These are phyloP conservation scores for Phytophthora pseudosyringae DNA, from an alignment of 352 stramenopile genomes.

Conservation along the genomic window DNA sequence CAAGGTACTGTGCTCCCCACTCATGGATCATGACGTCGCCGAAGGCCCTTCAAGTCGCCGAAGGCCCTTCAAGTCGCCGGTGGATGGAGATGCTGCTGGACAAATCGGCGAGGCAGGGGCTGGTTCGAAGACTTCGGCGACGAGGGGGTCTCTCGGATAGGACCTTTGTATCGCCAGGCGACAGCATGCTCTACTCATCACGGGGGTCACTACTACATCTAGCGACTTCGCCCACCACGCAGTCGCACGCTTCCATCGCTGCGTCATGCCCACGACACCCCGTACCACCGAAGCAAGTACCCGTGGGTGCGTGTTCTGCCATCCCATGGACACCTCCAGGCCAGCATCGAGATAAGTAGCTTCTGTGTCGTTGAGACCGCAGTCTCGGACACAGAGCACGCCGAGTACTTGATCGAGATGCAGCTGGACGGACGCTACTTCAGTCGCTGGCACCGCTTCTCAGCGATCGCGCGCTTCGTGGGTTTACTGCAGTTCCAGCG, in stretches of 20 bases:
- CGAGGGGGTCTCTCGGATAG: conserved; percentile 36
- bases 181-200: conserved; percentile 41
- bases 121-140: conserved; percentile 89
- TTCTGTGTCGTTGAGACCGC: conserved; percentile 80
- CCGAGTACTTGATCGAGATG: conserved; percentile 84
- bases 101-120: conserved; percentile 30
- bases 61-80: too few relatives aligned
- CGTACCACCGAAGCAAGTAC: conserved; percentile 69
- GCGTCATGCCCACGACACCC: conserved; percentile 58
- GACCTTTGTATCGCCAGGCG: conserved; percentile 15
- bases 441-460: conserved; percentile 79
- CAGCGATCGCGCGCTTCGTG: conserved; percentile 73
- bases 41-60: too few relatives aligned
- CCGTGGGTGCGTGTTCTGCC: conserved; percentile 67
- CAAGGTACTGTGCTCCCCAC: too few relatives aligned
- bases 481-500: conserved; percentile 63
- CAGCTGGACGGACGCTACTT: conserved; percentile 79
- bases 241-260: conserved; percentile 61
- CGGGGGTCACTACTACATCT: conserved; percentile 44
- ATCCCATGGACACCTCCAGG: conserved; percentile 77
- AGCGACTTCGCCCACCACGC: conserved; percentile 27
- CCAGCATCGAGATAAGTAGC: conserved; percentile 83
- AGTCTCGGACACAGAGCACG: conserved; percentile 58
- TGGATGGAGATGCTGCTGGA: background rate
- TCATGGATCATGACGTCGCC: too few relatives aligned